Evolutionary conservation across 2,329 filamentous ascomycete species (phyloP).

Genomic region (Camillea tinctor): DNA sequence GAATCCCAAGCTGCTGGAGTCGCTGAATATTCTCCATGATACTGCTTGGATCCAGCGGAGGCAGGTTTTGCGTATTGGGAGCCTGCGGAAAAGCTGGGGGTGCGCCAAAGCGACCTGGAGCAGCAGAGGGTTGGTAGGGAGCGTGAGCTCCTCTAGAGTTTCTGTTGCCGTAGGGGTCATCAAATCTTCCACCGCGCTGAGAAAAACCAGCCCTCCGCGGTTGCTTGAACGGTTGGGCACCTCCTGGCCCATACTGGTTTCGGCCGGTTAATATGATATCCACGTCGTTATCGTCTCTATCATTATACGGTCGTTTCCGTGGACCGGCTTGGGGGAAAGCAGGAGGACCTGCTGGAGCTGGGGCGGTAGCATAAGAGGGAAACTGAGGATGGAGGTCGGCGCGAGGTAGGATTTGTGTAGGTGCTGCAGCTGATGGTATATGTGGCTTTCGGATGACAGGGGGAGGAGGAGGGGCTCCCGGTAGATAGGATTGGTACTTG

Average conservation of each 20-base stretch:
- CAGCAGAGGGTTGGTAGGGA: constrained; percentile 8
- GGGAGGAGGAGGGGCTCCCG: constrained; percentile 49
- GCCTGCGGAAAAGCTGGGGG: constrained; percentile 27
- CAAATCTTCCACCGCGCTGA: constrained; percentile 35
- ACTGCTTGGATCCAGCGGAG: constrained; percentile 57
- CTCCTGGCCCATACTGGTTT: constrained; percentile 22
- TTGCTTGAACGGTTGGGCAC: constrained; percentile 56
- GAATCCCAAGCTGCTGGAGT: constrained; percentile 57
- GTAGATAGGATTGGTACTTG: constrained; percentile 59
- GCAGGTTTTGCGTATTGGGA: constrained; percentile 30
- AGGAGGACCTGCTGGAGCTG: constrained; percentile 8
- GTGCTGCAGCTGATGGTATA: constrained; percentile 3
- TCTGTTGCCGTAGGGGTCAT: constrained; percentile 32
- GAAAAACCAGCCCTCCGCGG: constrained; percentile 47
- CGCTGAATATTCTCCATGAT: constrained; percentile 61
- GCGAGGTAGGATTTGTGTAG: constrained; percentile 15
- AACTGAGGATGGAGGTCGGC: constrained; percentile 15
- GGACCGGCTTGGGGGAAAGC: constrained; percentile 27
- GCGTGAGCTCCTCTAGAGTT: constrained; percentile 25
- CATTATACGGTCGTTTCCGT: constrained; percentile 56
- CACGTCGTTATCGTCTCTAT: constrained; percentile 46
- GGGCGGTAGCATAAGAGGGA: constrained; percentile 12
- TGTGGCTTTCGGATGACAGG: constrained; percentile 19
- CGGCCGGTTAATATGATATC: constrained; percentile 32
- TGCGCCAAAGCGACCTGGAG: constrained; percentile 16